Percentiles rank a stretch among this genome's conserved stretches.
These are phyloP conservation scores for Neoscytalidium dimidiatum DNA, from an alignment of 2,329 filamentous ascomycete genomes.

Conservation along the genomic window DNA sequence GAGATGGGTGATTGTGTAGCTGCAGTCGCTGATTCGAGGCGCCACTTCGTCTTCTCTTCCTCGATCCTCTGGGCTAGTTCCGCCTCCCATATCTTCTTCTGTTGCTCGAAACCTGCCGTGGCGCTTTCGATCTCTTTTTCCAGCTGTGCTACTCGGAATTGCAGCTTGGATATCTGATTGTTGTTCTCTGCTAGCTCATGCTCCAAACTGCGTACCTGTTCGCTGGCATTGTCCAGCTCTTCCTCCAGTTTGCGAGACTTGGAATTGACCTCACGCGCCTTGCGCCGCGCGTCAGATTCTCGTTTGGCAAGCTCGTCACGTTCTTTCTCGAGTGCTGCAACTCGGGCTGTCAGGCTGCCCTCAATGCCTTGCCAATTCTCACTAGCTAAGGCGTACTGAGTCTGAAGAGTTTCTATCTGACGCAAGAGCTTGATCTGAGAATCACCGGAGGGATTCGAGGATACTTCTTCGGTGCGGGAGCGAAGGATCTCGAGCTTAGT, in stretches of 20 bases:
- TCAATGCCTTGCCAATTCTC: slow-evolving; percentile 99
- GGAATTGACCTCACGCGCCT: slow-evolving; percentile 78
- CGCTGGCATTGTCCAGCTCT: slow-evolving; percentile 72
- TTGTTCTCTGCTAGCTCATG: slow-evolving; percentile 64
- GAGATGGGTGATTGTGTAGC: not conserved
- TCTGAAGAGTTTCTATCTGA: slow-evolving; percentile 93
- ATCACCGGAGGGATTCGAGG: slow-evolving; percentile 78
- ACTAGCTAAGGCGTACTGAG: slow-evolving; percentile 89
- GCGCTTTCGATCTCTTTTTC: slow-evolving; percentile 64
- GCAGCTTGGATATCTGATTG: slow-evolving; percentile 62
- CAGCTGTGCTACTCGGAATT: slow-evolving; percentile 64
- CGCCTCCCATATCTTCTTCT: slow-evolving; percentile 60
- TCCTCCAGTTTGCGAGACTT: slow-evolving; percentile 73
- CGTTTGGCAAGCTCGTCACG: slow-evolving; percentile 80
- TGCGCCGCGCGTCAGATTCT: slow-evolving; percentile 85
- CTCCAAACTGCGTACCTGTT: slow-evolving; percentile 64
- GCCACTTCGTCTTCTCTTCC: slow-evolving; percentile 65
- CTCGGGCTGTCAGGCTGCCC: slow-evolving; percentile 75
- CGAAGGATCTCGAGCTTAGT: slow-evolving; percentile 88
- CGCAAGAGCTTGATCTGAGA: slow-evolving; percentile 86
- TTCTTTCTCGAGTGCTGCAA: slow-evolving; percentile 82
- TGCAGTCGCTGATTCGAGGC: slow-evolving; percentile 43
- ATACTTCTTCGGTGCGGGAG: slow-evolving; percentile 82
- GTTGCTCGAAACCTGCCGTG: slow-evolving; percentile 57
- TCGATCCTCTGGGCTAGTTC: slow-evolving; percentile 62